Evolutionary conservation across 1,284 basidiomycete genomes (phyloP).

Genomic region (Cutaneotrichosporon dermatis): DNA sequence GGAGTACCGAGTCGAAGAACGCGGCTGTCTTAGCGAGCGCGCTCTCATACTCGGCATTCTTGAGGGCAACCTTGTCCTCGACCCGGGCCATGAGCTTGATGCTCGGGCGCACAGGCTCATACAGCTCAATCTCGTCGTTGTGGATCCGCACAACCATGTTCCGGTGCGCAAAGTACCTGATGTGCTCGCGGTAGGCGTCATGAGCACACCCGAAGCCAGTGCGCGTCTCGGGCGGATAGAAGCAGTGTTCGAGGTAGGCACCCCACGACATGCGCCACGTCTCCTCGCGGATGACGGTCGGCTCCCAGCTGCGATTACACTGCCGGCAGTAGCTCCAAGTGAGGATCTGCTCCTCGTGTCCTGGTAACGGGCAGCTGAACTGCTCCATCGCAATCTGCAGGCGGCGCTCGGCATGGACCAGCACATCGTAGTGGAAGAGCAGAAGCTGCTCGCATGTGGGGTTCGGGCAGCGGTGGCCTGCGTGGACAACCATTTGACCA

Average conservation of each 20-base stretch:
- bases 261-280: conserved; percentile 62
- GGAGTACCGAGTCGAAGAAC: conserved; percentile 57
- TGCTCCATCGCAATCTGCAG: conserved; percentile 81
- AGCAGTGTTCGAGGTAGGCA: conserved; percentile 48
- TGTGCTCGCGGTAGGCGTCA: conserved; percentile 89
- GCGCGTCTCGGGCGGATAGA: conserved; percentile 78
- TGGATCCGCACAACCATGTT: conserved; percentile 79
- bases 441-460: conserved; percentile 78
- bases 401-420: conserved; percentile 80
- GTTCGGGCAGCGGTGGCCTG: conserved; percentile 66
- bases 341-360: conserved; percentile 65
- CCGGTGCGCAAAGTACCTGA: conserved; percentile 76
- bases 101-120: conserved; percentile 84
- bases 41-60: conserved; percentile 80
- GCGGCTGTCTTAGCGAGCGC: conserved; percentile 66
- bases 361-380: conserved; percentile 53
- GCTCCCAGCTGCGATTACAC: conserved; percentile 76
- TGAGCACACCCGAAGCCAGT: conserved; percentile 69
- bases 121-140: conserved; percentile 72
- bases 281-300: conserved; percentile 85
- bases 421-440: conserved; percentile 79
- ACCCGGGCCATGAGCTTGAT: conserved; percentile 76
- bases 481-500: conserved; percentile 64
- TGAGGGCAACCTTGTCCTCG: conserved; percentile 79
- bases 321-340: conserved; percentile 89